phyloP scores from a whole-genome alignment of 108 stramenopile genomes.

The Nitzschia putrida region DNA sequence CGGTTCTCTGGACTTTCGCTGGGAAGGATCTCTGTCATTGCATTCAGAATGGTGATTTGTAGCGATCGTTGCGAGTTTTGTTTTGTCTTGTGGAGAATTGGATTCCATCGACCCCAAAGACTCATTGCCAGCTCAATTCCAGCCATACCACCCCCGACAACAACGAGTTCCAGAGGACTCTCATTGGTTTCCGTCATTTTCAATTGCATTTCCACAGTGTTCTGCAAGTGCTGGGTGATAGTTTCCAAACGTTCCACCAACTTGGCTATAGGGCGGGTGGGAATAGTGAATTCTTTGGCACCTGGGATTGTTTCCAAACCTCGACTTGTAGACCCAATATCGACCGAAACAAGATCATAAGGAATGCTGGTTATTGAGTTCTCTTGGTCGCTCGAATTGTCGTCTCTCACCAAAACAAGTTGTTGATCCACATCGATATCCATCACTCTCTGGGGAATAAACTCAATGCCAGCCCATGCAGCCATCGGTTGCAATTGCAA shows the following conservation, averaged over 20 bases:
- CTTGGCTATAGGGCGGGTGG: conserved; percentile 83
- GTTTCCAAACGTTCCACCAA: conserved; percentile 61
- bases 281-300: conserved; percentile 65
- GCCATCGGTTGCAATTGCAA: conserved; percentile 67
- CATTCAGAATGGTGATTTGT: conserved; percentile 64
- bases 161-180: conserved; percentile 50
- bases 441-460: conserved; percentile 66
- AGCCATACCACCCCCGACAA: conserved; percentile 96
- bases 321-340: conserved; percentile 83
- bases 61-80: neutral
- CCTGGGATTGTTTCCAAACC: conserved; percentile 60
- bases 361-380: conserved; percentile 13
- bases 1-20: conserved; percentile 46
- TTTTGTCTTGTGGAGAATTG: conserved; percentile 27
- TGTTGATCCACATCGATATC: conserved; percentile 63
- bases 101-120: conserved; percentile 67
- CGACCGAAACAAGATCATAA: conserved; percentile 76
- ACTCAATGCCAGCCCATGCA: conserved; percentile 71
- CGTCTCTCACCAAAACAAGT: conserved; percentile 26
- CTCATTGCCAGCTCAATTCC: conserved; percentile 93
- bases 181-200: neutral
- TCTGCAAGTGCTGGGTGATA: conserved; percentile 34
- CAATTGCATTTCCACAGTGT: neutral
- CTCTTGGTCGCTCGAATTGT: neutral
- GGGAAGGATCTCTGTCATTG: conserved; percentile 58